Conservation (phyloP, 106 monocot genomes). For the Vanilla planifolia region DNA sequence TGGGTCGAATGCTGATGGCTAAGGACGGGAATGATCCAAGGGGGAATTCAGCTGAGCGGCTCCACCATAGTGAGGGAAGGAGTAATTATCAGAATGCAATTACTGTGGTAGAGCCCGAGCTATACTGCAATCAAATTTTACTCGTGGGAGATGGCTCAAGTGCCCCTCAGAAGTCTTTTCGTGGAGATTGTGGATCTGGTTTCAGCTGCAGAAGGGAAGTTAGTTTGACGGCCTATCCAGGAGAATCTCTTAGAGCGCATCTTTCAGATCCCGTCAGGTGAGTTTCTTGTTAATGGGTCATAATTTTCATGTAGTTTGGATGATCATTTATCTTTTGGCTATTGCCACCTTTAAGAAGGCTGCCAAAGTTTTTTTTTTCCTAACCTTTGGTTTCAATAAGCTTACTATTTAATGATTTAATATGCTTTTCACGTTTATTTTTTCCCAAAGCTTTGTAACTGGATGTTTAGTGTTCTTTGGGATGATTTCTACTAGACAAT, state of each 20-base stretch:
- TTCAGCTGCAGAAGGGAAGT: slow-evolving; percentile 31
- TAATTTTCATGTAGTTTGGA: too few species aligned
- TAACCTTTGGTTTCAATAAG: too few species aligned
- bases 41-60: slow-evolving; percentile 14
- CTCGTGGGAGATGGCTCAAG: slow-evolving; percentile 23
- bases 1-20: slow-evolving; percentile 13
- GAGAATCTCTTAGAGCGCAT: slow-evolving; percentile 52
- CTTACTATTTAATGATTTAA: too few species aligned
- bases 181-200: slow-evolving; percentile 39
- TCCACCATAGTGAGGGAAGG: slow-evolving; percentile 12
- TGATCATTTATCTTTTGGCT: not conserved
- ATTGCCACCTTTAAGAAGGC: too few species aligned
- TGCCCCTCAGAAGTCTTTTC: slow-evolving; percentile 22
- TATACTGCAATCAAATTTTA: slow-evolving; percentile 16
- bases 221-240: slow-evolving; percentile 13
- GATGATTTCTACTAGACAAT: too few species aligned
- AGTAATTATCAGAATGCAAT: slow-evolving; percentile 26
- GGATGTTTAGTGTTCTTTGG: too few species aligned
- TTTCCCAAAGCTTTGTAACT: too few species aligned
- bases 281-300: slow-evolving; percentile 17
- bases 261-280: slow-evolving; percentile 76
- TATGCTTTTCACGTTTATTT: too few species aligned
- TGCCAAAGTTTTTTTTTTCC: too few species aligned
- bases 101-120: slow-evolving; percentile 28
- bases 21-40: slow-evolving; percentile 15